These are phyloP conservation scores for Tulasnella sp. DNA, from an alignment of 768 basidiomycete genomes.

Conservation along the genomic window DNA sequence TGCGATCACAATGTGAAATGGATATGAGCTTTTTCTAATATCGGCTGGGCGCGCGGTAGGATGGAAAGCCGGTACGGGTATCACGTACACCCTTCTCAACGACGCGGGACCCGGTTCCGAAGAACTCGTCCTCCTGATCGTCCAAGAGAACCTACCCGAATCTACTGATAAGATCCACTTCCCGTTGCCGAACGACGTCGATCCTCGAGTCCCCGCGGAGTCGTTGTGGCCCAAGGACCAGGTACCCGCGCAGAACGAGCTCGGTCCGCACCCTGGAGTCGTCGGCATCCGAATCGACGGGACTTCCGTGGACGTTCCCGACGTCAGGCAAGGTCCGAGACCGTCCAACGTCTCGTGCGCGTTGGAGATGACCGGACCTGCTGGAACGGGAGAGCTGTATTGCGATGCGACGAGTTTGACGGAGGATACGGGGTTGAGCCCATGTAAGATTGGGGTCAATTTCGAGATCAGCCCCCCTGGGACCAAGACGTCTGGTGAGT, in stretches of 20 bases:
- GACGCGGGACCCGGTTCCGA: slow-evolving; percentile 15
- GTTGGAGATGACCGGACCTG: slow-evolving; percentile 4
- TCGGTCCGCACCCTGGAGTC: slow-evolving; percentile 16
- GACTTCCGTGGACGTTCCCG: slow-evolving; percentile 8
- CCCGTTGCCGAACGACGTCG: slow-evolving; percentile 9
- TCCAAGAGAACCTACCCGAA: slow-evolving; percentile 11
- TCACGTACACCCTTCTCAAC: slow-evolving; percentile 19
- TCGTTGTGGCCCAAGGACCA: slow-evolving; percentile 11
- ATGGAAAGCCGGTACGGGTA: slow-evolving; percentile 20
- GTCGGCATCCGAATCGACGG: slow-evolving; percentile 9
- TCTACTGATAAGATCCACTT: slow-evolving; percentile 8
- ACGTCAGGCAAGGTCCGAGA: slow-evolving; percentile 1
- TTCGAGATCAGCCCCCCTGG: slow-evolving; percentile 18
- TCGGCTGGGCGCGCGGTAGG: slow-evolving; percentile 13
- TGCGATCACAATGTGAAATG: neutral
- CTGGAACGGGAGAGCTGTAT: slow-evolving; percentile 17
- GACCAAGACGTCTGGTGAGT: slow-evolving; percentile 17
- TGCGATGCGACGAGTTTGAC: slow-evolving; percentile 17
- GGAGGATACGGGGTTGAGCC: slow-evolving; percentile 15
- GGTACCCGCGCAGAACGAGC: slow-evolving; percentile 15
- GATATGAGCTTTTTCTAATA: neutral
- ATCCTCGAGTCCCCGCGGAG: neutral
- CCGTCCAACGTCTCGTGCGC: slow-evolving; percentile 17
- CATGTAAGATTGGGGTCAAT: slow-evolving; percentile 15
- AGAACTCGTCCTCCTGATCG: slow-evolving; percentile 15